Base-by-base conservation (phyloP, 2,329 filamentous ascomycete species). In the Pseudogymnoascus sp. region DNA sequence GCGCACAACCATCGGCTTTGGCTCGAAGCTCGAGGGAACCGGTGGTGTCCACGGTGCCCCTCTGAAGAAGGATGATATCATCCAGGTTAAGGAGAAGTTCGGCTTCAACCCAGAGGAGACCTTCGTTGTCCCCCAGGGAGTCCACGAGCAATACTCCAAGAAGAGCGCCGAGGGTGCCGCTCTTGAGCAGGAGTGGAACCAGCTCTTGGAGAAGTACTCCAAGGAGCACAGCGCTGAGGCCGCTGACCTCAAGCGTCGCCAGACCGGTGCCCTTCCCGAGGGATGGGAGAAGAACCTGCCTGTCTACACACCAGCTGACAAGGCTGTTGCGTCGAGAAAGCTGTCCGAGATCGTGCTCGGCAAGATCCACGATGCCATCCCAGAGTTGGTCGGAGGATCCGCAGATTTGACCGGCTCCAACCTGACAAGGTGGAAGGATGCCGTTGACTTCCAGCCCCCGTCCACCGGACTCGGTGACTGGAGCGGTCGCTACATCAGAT, bases 351-450 rank as follows among this genome's bases (percentile, higher is more conserved):
- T 85, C 66, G 93, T 97, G 65, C 86, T 99, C 69, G 83, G 88
- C 81, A 93, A 93, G 78, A 88, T 99, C 73, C 86, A 96, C 82
- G 79, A 83, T 61, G 85, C 81, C 69, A 75, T 99, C 63, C 95
- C 95, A 69, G 95, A 97, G 80, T 87, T 99, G 65, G 79, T 99
- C 66, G 96, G 93, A 76, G 95, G 95, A 73, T 99, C 95, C 69
- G 95, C 95, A 72, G 95, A 99, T 84, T 79, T 99, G 83, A 99
- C 95, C 76, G 91, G 91, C 75, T 97, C 95, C 76, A 99, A 99
- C 86, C 88, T 97, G 82, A 99, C 95, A 71, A 88, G 93, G 77
- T 97, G 93, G 92, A 99, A 97, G 89, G 85, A 86, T 63, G 93
- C 95, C 64, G 86, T 93, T 70, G 95, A 99, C 83, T 97, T 99